These are phyloP conservation scores for Marasmius oreades DNA, from an alignment of 1,284 basidiomycete species.

Conservation along the genomic window DNA sequence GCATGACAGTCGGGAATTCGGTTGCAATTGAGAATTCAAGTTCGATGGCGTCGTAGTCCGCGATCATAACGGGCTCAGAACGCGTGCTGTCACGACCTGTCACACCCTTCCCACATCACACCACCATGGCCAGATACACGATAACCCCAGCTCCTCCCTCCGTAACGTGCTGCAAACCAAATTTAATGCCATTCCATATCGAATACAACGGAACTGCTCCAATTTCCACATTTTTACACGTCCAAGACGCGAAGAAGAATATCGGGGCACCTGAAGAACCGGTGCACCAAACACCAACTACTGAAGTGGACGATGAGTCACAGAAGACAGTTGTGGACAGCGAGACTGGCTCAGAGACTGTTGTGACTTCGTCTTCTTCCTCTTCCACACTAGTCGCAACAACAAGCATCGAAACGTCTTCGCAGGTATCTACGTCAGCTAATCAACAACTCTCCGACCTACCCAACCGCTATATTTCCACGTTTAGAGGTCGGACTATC, in stretches of 20 bases:
- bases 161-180: constrained; percentile 40
- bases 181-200: constrained; percentile 81
- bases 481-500: constrained; percentile 70
- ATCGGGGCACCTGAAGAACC: constrained; percentile 28
- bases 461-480: constrained; percentile 44
- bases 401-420: constrained; percentile 5
- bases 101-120: neutral
- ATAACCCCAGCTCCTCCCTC: constrained; percentile 1
- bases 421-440: constrained; percentile 11
- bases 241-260: constrained; percentile 39
- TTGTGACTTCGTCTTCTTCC: constrained; percentile 3
- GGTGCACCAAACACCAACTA: neutral
- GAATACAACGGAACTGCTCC: constrained; percentile 66
- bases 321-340: constrained; percentile 1
- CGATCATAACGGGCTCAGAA: too few species aligned
- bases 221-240: constrained; percentile 67
- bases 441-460: constrained; percentile 20
- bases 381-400: neutral
- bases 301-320: neutral
- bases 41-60: too few species aligned
- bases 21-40: too few species aligned
- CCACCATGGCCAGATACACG: constrained; percentile 4
- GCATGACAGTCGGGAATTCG: too few species aligned
- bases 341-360: neutral
- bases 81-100: neutral